These are phyloP conservation scores for Vittaforma corneae DNA, from an alignment of 371 early-diverging fungal genomes.

Conservation along the genomic window DNA sequence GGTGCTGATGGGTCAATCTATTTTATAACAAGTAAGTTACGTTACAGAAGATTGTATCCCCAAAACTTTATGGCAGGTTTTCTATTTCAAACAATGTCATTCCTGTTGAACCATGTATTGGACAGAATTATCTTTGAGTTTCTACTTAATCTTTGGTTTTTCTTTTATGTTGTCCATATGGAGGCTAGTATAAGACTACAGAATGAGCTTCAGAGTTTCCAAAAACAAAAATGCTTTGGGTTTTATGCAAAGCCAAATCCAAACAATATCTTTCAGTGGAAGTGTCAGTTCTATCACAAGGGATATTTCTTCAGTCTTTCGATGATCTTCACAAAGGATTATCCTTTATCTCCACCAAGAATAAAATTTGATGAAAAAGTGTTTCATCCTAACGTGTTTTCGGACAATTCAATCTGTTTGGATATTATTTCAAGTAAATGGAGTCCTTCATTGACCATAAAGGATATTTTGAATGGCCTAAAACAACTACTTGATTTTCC, in stretches of 20 bases:
- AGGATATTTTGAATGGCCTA: conserved; percentile 48
- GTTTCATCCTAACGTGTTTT: conserved; percentile 58
- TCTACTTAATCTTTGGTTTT: neutral
- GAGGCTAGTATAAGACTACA: conserved; percentile 37
- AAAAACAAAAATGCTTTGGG: conserved; percentile 31
- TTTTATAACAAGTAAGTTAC: neutral
- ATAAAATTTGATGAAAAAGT: conserved; percentile 45
- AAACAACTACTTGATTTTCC: conserved; percentile 55
- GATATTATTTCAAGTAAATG: conserved; percentile 56
- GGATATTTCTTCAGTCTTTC: conserved; percentile 23
- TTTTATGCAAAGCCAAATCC: conserved; percentile 43
- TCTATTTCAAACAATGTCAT: neutral
- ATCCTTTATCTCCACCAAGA: conserved; percentile 54
- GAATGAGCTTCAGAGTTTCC: conserved; percentile 45
- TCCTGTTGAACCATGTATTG: neutral
- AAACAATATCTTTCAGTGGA: conserved; percentile 44
- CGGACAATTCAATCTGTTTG: conserved; percentile 52
- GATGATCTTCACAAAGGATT: conserved; percentile 47
- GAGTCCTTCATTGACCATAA: conserved; percentile 53
- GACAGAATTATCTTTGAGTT: neutral
- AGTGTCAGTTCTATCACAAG: conserved; percentile 38
- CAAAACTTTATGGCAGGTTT: neutral
- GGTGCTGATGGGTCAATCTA: neutral
- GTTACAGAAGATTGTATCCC: neutral
- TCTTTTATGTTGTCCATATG: conserved; percentile 14